Evolutionary conservation across 768 basidiomycete species (phyloP).

Genomic region (Trametes elegans): DNA sequence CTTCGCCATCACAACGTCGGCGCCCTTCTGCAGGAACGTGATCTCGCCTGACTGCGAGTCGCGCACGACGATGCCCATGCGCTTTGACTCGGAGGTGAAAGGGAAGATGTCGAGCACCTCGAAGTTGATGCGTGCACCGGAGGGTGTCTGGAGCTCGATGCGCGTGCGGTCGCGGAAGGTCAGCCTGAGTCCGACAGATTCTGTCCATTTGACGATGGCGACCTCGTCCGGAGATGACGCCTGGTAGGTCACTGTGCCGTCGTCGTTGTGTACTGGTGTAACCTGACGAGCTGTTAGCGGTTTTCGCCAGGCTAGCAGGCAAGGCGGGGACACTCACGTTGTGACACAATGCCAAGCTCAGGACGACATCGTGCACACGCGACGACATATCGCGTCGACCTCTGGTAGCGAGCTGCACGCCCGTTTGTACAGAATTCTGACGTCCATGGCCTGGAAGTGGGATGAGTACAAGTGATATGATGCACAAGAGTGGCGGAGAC

Average conservation of each 20-base stretch:
- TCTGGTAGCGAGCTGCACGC: constrained; percentile 77
- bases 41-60: constrained; percentile 76
- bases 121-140: constrained; percentile 61
- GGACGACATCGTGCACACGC: constrained; percentile 86
- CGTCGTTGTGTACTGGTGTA: constrained; percentile 92
- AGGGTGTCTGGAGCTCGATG: constrained; percentile 80
- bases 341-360: constrained; percentile 93
- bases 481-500: neutral
- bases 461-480: neutral
- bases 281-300: constrained; percentile 57
- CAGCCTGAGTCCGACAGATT: constrained; percentile 89
- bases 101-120: constrained; percentile 95
- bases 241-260: constrained; percentile 94
- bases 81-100: constrained; percentile 97
- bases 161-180: constrained; percentile 85
- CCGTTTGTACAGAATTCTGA: constrained; percentile 61
- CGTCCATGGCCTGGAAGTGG: constrained; percentile 7
- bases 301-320: neutral
- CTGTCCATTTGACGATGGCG: constrained; percentile 97
- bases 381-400: constrained; percentile 95
- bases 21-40: constrained; percentile 93
- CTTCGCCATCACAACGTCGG: constrained; percentile 95
- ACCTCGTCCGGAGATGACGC: constrained; percentile 99
- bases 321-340: constrained; percentile 58
- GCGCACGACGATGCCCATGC: constrained; percentile 96